Conservation (phyloP, 805 yeast genomes). For the Suhomyces canberraensis region DNA sequence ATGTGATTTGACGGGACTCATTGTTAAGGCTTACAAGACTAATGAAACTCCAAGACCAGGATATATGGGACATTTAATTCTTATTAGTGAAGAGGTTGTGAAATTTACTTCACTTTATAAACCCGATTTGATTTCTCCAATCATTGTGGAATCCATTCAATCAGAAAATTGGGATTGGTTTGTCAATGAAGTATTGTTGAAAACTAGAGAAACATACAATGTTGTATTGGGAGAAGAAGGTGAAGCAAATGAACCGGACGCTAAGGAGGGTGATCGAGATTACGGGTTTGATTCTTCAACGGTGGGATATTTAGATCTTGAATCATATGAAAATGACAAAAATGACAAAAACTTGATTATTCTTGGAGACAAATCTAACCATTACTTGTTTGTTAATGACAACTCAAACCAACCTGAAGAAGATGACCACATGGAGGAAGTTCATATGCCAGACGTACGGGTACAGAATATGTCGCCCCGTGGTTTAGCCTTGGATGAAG, state of each 20-base stretch:
- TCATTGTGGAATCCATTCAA: slow-evolving; percentile 22
- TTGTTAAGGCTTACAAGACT: slow-evolving; percentile 39
- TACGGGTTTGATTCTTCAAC: slow-evolving; percentile 32
- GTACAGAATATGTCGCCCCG: slow-evolving; percentile 35
- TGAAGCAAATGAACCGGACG: slow-evolving; percentile 11
- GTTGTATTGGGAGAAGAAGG: slow-evolving; percentile 50
- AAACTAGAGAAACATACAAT: slow-evolving; percentile 54
- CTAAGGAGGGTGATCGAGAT: slow-evolving; percentile 10
- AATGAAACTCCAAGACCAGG: slow-evolving; percentile 69
- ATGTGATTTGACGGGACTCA: slow-evolving; percentile 42
- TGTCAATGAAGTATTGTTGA: slow-evolving; percentile 45
- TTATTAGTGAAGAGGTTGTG: slow-evolving; percentile 93
- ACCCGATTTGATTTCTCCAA: slow-evolving; percentile 53
- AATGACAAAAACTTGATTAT: slow-evolving; percentile 23
- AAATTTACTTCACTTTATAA: slow-evolving; percentile 69
- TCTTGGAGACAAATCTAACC: slow-evolving; percentile 35
- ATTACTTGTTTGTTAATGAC: slow-evolving; percentile 29
- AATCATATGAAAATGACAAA: slow-evolving; percentile 29
- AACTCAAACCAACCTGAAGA: slow-evolving; percentile 13
- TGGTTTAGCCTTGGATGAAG: slow-evolving; percentile 18
- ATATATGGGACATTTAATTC: slow-evolving; percentile 93
- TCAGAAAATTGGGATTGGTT: slow-evolving; percentile 50
- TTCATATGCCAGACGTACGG: slow-evolving; percentile 18
- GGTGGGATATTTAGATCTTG: slow-evolving; percentile 38
- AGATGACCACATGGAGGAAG: slow-evolving; percentile 19